phyloP scores from a whole-genome alignment of 2,329 filamentous ascomycete species.

The Exophiala sp. region DNA sequence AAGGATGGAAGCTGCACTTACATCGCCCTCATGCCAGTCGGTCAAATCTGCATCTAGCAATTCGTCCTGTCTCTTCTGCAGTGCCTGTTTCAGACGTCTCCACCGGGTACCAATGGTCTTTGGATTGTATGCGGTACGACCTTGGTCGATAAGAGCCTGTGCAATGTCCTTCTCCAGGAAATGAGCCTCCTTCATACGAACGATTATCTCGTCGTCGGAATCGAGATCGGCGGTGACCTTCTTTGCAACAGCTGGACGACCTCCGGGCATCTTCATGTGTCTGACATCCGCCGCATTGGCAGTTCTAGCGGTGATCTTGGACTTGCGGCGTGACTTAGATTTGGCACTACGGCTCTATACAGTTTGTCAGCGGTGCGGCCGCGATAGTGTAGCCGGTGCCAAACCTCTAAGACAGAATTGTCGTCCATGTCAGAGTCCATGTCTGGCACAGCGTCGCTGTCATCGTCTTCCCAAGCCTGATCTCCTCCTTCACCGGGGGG shows the following conservation, averaged over 20 bases:
- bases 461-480: constrained; percentile 20
- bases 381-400: neutral
- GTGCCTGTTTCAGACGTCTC: constrained; percentile 40
- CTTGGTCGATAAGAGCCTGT: constrained; percentile 38
- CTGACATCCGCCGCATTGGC: constrained; percentile 33
- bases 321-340: constrained; percentile 14
- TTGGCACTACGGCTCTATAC: neutral
- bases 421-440: constrained; percentile 19
- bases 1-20: constrained; percentile 27
- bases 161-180: constrained; percentile 42
- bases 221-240: constrained; percentile 42
- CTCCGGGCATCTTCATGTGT: constrained; percentile 44
- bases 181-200: constrained; percentile 31
- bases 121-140: constrained; percentile 40
- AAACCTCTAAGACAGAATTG: constrained; percentile 3
- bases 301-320: constrained; percentile 8
- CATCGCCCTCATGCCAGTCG: constrained; percentile 48
- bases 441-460: constrained; percentile 15
- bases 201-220: constrained; percentile 42
- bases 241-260: constrained; percentile 39
- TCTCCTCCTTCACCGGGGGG: neutral
- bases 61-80: constrained; percentile 42
- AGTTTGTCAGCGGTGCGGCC: neutral
- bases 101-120: constrained; percentile 48
- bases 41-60: constrained; percentile 43